Evolutionary conservation across 2,329 filamentous ascomycete species (phyloP).

Genomic region (Teratosphaeria pseudoeucalypti): DNA sequence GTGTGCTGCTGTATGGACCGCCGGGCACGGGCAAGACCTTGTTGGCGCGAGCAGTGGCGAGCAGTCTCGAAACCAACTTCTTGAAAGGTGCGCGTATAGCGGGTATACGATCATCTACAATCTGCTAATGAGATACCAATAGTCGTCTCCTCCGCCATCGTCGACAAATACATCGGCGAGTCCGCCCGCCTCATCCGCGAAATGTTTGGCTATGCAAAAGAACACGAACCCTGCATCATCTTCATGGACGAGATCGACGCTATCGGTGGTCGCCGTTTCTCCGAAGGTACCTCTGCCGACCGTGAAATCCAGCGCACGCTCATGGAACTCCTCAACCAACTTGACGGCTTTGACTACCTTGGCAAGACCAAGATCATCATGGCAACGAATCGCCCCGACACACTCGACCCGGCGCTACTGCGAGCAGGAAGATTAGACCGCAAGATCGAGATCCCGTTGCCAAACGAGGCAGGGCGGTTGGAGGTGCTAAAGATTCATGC

Average conservation of each 20-base stretch:
- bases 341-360: slow-evolving; percentile 97
- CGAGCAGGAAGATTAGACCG: slow-evolving; percentile 88
- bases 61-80: slow-evolving; percentile 95
- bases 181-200: slow-evolving; percentile 93
- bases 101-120: not conserved
- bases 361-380: slow-evolving; percentile 99
- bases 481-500: slow-evolving; percentile 99
- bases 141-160: slow-evolving; percentile 98
- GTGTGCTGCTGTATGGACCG: slow-evolving; percentile 88
- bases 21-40: slow-evolving; percentile 96
- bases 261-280: slow-evolving; percentile 92
- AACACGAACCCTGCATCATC: slow-evolving; percentile 98
- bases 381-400: slow-evolving; percentile 96
- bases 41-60: slow-evolving; percentile 86
- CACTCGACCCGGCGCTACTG: slow-evolving; percentile 82
- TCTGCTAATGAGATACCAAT: slow-evolving; percentile 9
- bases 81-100: slow-evolving; percentile 63
- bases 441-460: slow-evolving; percentile 95
- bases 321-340: slow-evolving; percentile 97
- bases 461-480: slow-evolving; percentile 89
- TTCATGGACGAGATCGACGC: slow-evolving; percentile 99
- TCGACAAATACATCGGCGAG: slow-evolving; percentile 99
- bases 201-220: slow-evolving; percentile 99
- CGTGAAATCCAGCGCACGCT: slow-evolving; percentile 96
- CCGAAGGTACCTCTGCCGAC: slow-evolving; percentile 93